These are phyloP conservation scores for Prillingera fragicola DNA, from an alignment of 1,284 basidiomycete species.

Conservation along the genomic window DNA sequence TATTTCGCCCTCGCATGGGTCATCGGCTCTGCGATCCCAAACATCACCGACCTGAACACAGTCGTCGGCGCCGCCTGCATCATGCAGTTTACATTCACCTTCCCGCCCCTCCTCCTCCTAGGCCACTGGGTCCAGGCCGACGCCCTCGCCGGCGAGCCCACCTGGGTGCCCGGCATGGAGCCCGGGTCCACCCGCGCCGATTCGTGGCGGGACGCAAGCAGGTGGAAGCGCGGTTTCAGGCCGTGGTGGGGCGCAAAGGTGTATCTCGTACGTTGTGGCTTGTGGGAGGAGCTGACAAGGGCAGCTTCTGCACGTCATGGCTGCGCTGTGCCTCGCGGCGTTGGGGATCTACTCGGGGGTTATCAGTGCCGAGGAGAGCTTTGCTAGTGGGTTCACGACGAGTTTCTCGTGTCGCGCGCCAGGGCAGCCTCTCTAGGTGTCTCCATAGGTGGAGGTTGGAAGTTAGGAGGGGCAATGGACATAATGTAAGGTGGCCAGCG, in stretches of 20 bases:
- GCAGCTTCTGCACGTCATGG: constrained; percentile 7
- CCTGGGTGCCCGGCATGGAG: constrained; percentile 1
- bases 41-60: constrained; percentile 55
- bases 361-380: constrained; percentile 4
- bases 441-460: no score
- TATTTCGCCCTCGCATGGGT: constrained; percentile 53
- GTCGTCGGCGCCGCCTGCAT: constrained; percentile 49
- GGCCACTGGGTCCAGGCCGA: constrained; percentile 9
- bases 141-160: neutral
- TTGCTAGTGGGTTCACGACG: constrained; percentile 3
- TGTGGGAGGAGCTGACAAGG: no score
- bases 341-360: constrained; percentile 18
- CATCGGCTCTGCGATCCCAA: constrained; percentile 59
- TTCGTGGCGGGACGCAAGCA: neutral
- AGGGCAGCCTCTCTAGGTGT: constrained; percentile 11
- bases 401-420: constrained; percentile 18
- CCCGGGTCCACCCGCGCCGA: neutral
- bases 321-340: constrained; percentile 6
- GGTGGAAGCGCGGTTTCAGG: constrained; percentile 3
- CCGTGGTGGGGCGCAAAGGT: constrained; percentile 2
- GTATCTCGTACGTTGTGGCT: no score
- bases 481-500: no score
- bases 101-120: constrained; percentile 2
- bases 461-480: no score
- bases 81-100: constrained; percentile 1